Conservation (phyloP, 768 basidiomycete genomes). For the Macrolepiota dolichaula region DNA sequence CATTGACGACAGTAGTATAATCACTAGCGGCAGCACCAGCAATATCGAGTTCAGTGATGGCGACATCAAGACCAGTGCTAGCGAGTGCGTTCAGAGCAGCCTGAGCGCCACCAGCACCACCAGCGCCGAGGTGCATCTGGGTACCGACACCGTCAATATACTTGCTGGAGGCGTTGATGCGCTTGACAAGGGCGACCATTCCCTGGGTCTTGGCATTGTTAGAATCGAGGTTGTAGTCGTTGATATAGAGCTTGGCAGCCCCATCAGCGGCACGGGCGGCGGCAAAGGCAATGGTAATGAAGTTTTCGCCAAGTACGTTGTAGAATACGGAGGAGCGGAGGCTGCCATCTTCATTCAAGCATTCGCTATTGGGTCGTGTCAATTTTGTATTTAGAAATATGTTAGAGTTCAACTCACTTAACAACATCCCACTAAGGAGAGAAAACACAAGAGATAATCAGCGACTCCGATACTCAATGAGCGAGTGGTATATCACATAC, state of each 20-base stretch:
- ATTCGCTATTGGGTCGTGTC: slow-evolving; percentile 23
- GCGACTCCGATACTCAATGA: neutral
- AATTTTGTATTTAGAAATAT: neutral
- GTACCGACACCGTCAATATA: slow-evolving; percentile 49
- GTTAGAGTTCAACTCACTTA: slow-evolving; percentile 20
- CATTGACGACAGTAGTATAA: slow-evolving; percentile 41
- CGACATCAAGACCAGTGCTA: slow-evolving; percentile 39
- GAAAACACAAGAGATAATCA: neutral
- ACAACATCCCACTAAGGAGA: neutral
- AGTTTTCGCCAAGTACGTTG: slow-evolving; percentile 37
- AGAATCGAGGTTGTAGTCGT: slow-evolving; percentile 49
- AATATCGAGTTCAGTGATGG: slow-evolving; percentile 47
- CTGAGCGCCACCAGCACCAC: slow-evolving; percentile 36
- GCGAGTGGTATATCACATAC: neutral
- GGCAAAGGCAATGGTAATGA: slow-evolving; percentile 41
- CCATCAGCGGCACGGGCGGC: slow-evolving; percentile 42
- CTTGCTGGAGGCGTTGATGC: slow-evolving; percentile 31
- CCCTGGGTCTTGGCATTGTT: slow-evolving; percentile 42
- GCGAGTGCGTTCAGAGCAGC: slow-evolving; percentile 42
- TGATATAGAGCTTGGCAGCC: slow-evolving; percentile 35
- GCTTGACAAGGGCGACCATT: slow-evolving; percentile 38
- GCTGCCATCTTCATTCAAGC: slow-evolving; percentile 41
- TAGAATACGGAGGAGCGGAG: slow-evolving; percentile 35
- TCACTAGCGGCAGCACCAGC: slow-evolving; percentile 34
- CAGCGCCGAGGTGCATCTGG: slow-evolving; percentile 39